These are phyloP conservation scores for Oryza meyeriana DNA, from an alignment of 176 grass and related monocot species.

Conservation along the genomic window DNA sequence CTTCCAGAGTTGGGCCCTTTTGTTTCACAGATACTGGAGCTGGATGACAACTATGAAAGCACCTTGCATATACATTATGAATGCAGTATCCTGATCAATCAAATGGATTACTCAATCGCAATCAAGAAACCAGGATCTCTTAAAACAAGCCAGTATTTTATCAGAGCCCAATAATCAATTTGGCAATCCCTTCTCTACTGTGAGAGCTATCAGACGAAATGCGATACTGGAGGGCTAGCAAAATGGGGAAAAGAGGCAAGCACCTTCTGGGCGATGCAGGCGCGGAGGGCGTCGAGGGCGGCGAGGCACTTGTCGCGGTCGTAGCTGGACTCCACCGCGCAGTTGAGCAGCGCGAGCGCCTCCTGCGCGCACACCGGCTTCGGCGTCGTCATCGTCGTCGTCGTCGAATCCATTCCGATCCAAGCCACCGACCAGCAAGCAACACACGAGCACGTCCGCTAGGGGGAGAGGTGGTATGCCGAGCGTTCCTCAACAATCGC, in stretches of 20 bases:
- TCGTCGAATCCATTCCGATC: constrained; percentile 29
- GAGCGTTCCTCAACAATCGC: neutral
- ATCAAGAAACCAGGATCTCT: neutral
- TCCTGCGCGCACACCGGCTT: constrained; percentile 73
- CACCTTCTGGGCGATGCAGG: constrained; percentile 82
- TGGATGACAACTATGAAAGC: neutral
- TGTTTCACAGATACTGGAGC: neutral
- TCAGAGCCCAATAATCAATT: neutral
- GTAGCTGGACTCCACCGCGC: constrained; percentile 54
- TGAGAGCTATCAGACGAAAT: neutral
- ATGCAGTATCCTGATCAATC: neutral
- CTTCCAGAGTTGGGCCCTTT: neutral
- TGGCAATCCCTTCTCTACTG: neutral
- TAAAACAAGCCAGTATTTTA: neutral
- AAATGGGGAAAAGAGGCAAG: neutral
- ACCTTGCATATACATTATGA: neutral
- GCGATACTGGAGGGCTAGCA: neutral
- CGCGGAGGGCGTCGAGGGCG: constrained; percentile 59
- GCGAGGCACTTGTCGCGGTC: constrained; percentile 76
- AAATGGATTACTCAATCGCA: neutral
- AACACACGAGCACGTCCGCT: neutral
- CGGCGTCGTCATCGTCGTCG: constrained; percentile 38
- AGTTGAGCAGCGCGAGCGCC: constrained; percentile 89
- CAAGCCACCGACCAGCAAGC: neutral
- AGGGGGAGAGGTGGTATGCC: neutral